A percentile compares a stretch with the other conserved stretches of the same genome.
Conservation (phyloP, 1,139 yeast species). For the Geotrichum histeridarum region DNA sequence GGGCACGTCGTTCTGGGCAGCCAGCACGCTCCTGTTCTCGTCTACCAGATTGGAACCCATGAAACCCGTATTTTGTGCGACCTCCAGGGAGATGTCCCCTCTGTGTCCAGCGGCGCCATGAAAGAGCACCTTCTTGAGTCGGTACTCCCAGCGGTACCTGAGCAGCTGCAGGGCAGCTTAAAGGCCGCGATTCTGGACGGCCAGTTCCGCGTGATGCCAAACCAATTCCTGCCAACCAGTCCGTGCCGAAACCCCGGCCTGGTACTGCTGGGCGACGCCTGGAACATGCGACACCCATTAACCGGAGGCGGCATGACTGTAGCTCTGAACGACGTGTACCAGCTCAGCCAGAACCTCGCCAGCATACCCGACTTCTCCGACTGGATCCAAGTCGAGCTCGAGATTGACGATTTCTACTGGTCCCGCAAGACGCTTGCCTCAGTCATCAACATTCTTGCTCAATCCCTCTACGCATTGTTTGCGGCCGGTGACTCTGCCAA, state of each 20-base stretch:
- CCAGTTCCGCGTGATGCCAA: constrained; percentile 82
- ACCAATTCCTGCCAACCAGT: constrained; percentile 79
- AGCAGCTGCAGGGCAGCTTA: constrained; percentile 59
- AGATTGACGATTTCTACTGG: constrained; percentile 67
- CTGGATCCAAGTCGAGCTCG: constrained; percentile 52
- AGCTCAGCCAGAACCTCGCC: constrained; percentile 56
- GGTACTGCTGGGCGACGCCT: constrained; percentile 83
- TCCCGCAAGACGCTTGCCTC: constrained; percentile 74
- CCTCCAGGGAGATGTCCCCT: constrained; percentile 74
- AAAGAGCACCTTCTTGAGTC: constrained; percentile 52
- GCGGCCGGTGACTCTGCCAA: constrained; percentile 68
- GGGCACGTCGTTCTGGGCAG: constrained; percentile 86
- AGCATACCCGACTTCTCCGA: constrained; percentile 18
- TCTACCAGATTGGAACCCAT: constrained; percentile 79
- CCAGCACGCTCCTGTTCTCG: constrained; percentile 74
- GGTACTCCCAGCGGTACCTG: constrained; percentile 70
- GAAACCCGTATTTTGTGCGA: constrained; percentile 91
- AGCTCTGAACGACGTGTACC: constrained; percentile 80
- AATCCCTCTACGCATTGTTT: constrained; percentile 82
- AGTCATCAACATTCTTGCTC: constrained; percentile 83
- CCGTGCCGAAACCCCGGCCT: constrained; percentile 62
- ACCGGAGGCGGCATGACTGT: constrained; percentile 99
- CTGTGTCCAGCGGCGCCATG: constrained; percentile 54
- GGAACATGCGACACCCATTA: constrained; percentile 96
- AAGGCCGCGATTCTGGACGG: constrained; percentile 47